Evolutionary conservation across 2,329 filamentous ascomycete species (phyloP).

Genomic region (Alternaria longipes): DNA sequence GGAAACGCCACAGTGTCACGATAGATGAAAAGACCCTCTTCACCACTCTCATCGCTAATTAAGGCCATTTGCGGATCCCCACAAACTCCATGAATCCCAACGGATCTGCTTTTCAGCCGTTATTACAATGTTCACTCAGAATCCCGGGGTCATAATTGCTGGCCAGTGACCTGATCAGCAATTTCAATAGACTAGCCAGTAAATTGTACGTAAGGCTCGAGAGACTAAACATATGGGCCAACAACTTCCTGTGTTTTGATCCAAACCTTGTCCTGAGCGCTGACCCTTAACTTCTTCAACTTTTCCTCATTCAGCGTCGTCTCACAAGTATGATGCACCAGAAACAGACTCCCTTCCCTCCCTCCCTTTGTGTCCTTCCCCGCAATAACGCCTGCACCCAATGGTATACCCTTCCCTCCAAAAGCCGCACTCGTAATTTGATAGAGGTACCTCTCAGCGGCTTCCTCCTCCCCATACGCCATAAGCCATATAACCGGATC

Average conservation of each 20-base stretch:
- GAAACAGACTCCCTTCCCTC: conserved; percentile 1
- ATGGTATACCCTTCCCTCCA: conserved; percentile 6
- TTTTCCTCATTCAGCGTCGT: not conserved
- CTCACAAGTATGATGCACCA: not conserved
- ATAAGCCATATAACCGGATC: not conserved
- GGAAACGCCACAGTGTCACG: not conserved
- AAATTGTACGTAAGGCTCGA: not conserved
- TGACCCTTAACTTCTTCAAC: not conserved
- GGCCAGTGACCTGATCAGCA: not conserved
- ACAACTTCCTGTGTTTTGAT: not conserved
- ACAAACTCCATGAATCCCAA: not conserved
- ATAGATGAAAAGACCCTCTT: not conserved
- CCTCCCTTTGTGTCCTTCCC: not conserved
- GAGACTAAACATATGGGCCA: not conserved
- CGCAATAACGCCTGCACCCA: not conserved
- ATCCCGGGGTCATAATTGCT: not conserved
- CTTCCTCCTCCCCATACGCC: conserved; percentile 13
- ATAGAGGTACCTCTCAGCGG: conserved; percentile 16
- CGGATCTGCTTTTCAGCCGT: conserved; percentile 4
- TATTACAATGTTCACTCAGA: not conserved
- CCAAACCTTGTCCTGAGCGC: conserved; percentile 1
- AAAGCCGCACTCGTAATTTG: conserved; percentile 17
- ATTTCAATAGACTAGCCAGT: not conserved
- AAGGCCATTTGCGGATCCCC: not conserved
- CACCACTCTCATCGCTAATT: not conserved